Evolutionary conservation across 2,329 filamentous ascomycete species (phyloP), one percentile per base, ranked within the genome.

Genomic region (Aspergillus sp.): DNA sequence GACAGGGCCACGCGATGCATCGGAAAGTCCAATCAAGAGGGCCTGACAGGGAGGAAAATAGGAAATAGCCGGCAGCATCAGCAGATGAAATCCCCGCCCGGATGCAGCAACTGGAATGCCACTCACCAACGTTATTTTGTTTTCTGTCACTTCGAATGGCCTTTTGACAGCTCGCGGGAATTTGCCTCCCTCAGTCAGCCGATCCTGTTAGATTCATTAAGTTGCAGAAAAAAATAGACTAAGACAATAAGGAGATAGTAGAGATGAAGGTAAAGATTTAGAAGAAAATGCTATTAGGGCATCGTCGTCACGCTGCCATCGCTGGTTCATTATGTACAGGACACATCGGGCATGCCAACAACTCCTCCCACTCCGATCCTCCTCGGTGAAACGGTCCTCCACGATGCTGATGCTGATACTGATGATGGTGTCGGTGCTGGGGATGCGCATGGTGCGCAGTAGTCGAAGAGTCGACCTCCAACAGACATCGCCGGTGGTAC

Each of bases 401-500:
- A 15, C 8, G 32, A 41, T 53, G 51, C 6, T 23, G 28, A 28
- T 36, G 13, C 19, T 23, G 28, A 17, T 19, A 9, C 6, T 32
- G 32, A 53, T 53, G 17, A 23, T 32, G 15, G n/a, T 41, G 19
- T 13, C 21, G 13, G 23, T 49, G 21, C 49, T 23, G 41, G 57
- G 65, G 68, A 49, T 59, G 66, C 41, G 10, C 9, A 7, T 19
- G 10, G 13, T 47, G 50, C 41, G 58, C 49, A 7, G 45, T 6
- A 8, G 58, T 54, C 41, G 61, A 60, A 45, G 61, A 61, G 36
- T 55, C 63, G 55, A 71, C 61, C 30, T 75, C 70, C 61, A 76
- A 58, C 56, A 82, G 66, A 69, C 80, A 82, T 39, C 70, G 72
- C 23, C 75, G 77, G 67, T 82, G 80, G 67, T 80, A 82, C 52